Evolutionary conservation across 805 yeast genomes (phyloP), one percentile per base, ranked within the genome.

Genomic region (Aciculoconidium aculeatum): DNA sequence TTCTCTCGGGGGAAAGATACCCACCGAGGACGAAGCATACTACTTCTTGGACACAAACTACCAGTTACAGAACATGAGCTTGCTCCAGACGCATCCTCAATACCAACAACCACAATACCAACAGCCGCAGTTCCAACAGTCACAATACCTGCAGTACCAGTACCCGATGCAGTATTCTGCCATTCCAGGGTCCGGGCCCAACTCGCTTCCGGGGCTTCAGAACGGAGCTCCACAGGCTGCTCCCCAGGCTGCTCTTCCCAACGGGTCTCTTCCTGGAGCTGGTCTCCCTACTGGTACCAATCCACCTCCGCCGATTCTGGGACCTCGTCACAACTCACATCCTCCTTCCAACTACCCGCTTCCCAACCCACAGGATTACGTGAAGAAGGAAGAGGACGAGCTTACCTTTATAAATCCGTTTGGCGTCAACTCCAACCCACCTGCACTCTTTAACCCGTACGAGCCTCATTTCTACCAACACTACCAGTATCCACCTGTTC

Each of bases 1-100:
- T 9, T 64, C 77, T 1, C 55, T 78, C 12, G 86, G 87, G 2
- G 77, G 77, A 0, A 69, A 72, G 46, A 53, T 55, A 23, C 61
- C 61, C 9, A 49, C 61, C 24, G 77, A 70, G 34, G 75, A 70
- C 36, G 76, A 70, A 39, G 65, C 73, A 1, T 60, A 56, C 35
- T 72, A 67, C 41, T 63, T 59, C 32, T 51, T 69, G 45, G 77
- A 70, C 38, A 48, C 55, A 18, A 62, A 58, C 31, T 63, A 59
- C 34, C 68, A 61, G 39, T 49, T 62, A 18, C 70, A 59, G 37
- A 59, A 59, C 29, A 61, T 62, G 65, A 43, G 52, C 9, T 36
- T 46, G 17, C 40, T 55, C 25, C 55, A 46, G 34, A n/a, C 6
- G 24, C 23, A 23, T 23, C 21, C 15, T 9, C 22, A 15, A 11